These are phyloP conservation scores for Leptographium lundbergii DNA, from an alignment of 2,329 filamentous ascomycete species.

Conservation along the genomic window DNA sequence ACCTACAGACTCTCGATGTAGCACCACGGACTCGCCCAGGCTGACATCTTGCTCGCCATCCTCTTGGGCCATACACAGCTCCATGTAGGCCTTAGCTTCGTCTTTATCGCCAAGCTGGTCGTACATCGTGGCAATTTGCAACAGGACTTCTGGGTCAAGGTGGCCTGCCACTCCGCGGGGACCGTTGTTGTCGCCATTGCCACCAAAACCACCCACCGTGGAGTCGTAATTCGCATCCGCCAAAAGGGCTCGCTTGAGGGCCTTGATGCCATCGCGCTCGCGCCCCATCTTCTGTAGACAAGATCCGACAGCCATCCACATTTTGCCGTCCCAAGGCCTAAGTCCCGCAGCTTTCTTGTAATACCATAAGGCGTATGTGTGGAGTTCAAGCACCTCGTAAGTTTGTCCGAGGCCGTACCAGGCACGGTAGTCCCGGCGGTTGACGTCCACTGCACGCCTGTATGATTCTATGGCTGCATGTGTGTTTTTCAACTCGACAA, in stretches of 20 bases:
- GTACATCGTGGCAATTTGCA: slow-evolving; percentile 83
- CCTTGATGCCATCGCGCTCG: slow-evolving; percentile 82
- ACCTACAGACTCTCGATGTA: slow-evolving; percentile 38
- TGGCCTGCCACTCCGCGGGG: slow-evolving; percentile 34
- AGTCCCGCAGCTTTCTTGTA: slow-evolving; percentile 91
- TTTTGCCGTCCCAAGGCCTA: slow-evolving; percentile 92
- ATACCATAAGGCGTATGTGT: slow-evolving; percentile 93
- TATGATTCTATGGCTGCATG: slow-evolving; percentile 97
- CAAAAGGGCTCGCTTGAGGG: slow-evolving; percentile 80
- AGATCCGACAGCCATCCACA: slow-evolving; percentile 94
- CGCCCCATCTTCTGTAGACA: slow-evolving; percentile 85
- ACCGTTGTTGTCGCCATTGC: slow-evolving; percentile 31
- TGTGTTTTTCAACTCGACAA: slow-evolving; percentile 96
- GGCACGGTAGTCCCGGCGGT: slow-evolving; percentile 88
- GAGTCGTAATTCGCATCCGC: slow-evolving; percentile 75
- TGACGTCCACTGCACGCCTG: slow-evolving; percentile 86
- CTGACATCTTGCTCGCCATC: slow-evolving; percentile 43
- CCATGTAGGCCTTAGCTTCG: slow-evolving; percentile 88
- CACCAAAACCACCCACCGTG: slow-evolving; percentile 40
- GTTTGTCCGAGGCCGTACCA: slow-evolving; percentile 97
- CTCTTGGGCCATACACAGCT: slow-evolving; percentile 86
- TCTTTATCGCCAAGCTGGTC: slow-evolving; percentile 65
- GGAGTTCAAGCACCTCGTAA: slow-evolving; percentile 96
- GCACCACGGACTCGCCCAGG: slow-evolving; percentile 36
- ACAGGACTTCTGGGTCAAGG: slow-evolving; percentile 80